phyloP scores from a whole-genome alignment of 2,329 filamentous ascomycete species.

The Lasiodiplodia hormozganensis region DNA sequence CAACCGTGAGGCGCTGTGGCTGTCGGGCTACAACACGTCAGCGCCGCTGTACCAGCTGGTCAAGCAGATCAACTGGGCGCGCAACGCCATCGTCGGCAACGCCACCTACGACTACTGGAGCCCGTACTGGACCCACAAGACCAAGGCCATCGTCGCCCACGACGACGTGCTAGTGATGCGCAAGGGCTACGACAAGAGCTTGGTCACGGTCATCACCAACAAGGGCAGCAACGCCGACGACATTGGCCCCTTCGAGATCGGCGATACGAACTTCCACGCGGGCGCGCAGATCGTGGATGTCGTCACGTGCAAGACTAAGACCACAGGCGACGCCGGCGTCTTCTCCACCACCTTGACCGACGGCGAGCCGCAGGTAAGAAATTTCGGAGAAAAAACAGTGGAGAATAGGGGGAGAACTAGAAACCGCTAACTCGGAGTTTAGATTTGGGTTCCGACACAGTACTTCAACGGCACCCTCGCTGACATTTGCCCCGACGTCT shows the following conservation, averaged over 20 bases:
- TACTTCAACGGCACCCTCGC: constrained; percentile 24
- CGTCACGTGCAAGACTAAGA: constrained; percentile 14
- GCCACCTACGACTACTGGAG: constrained; percentile 20
- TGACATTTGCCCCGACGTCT: constrained; percentile 3
- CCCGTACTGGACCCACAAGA: constrained; percentile 23
- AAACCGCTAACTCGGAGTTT: neutral
- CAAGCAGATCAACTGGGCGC: constrained; percentile 21
- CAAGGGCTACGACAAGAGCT: constrained; percentile 23
- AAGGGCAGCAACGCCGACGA: neutral
- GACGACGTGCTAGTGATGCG: constrained; percentile 2
- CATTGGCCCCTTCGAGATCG: constrained; percentile 16
- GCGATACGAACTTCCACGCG: constrained; percentile 24
- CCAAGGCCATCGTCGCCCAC: neutral
- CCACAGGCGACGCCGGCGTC: neutral
- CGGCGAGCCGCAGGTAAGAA: constrained; percentile 21
- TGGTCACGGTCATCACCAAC: constrained; percentile 14
- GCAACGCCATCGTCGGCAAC: constrained; percentile 6
- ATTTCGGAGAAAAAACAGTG: neutral
- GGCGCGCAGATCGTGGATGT: constrained; percentile 15
- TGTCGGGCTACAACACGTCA: constrained; percentile 42
- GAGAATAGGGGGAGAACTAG: neutral
- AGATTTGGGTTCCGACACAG: constrained; percentile 14
- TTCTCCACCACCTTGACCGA: constrained; percentile 6
- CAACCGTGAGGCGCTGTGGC: constrained; percentile 52
- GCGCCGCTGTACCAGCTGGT: constrained; percentile 27